Evolutionary conservation across 176 grass and related monocot species (phyloP), one percentile per base, ranked within the genome.

Genomic region (Melocanna baccifera): DNA sequence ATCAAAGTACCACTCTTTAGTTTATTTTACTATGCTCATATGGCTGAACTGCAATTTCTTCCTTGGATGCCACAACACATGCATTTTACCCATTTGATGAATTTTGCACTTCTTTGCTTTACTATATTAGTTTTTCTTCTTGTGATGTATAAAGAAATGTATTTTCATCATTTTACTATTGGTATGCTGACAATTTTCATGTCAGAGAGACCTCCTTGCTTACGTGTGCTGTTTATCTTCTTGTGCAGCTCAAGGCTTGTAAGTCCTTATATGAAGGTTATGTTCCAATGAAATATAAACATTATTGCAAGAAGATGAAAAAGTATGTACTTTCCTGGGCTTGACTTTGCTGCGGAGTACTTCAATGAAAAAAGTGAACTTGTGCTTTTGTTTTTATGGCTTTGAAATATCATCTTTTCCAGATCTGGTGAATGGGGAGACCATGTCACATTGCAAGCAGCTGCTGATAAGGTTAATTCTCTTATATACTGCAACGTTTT

Each of bases 361-460:
- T 80, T 79, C 14, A 25, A 63, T 80, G 32, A 13, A 73, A 46
- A 56, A 57, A 82, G 20, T 83, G 45, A 59, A 62, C 14, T 67
- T 50, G 2, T 75, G 25, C 12, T 55, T 73, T 68, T 83, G 52
- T 74, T 45, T 62, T 74, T 3, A 3, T 32, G 48, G 32, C 36
- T 67, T 45, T 65, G 14, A 81, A 62, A 71, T 67, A 39, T 48
- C 13, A 51, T 69, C 12, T 84, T 64, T 66, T 52, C 71, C 70
- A 99, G 97, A 84, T 91, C 88, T 28, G 91, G 97, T 76, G 93
- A 99, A 91, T 99, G 97, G 93, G 97, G 97, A 63, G 97, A 99
- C 71, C 93, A 99, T 88, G 73, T 99, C 85, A 99, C 97, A 11
- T 69, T 99, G 82, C 97, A 99, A 84, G 93, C 97, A 51, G 93